Evolutionary conservation across 805 yeast genomes (phyloP), one percentile per base, ranked within the genome.

Genomic region (Candida broadrunensis): DNA sequence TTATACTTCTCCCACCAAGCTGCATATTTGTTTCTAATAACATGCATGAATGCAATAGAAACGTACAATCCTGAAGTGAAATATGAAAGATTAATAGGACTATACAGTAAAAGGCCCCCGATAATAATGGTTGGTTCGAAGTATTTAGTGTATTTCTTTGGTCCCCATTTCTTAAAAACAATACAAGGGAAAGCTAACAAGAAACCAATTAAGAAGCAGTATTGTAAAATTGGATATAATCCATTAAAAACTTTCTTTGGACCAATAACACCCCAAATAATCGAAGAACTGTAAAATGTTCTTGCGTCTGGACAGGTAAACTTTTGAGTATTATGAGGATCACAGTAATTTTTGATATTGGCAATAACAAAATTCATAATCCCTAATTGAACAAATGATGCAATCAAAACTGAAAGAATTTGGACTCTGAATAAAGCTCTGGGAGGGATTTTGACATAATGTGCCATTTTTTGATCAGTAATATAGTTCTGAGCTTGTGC

Each of bases 1-100:
- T 80, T 80, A 58, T 83, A 82, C 57, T 80, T 81, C 26, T 80
- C 77, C 88, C 83, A 82, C 83, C 83, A 72, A 19, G 68, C 56
- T 38, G 65, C 52, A 56, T 70, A 72, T 46, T 61, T 58, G 37
- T 64, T 60, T 50, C 72, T 70, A 50, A 78, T 56, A 50, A 65
- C 71, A 58, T 65, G 74, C 56, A 77, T 78, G 58, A 81, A 81
- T 3, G 66, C 38, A 42, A 65, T 65, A 2, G 83, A 81, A 21
- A 73, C 35, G 48, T 65, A 65, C 50, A 83, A 70, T 41, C 85
- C 78, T 11, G 79, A 77, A 1, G 85, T 84, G 29, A 55, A 56
- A 48, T 62, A 63, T 45, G 63, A 50, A 39, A 75, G 50, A 48
- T 73, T 73, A 48, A 72, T 74, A 17, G 80, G 79, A 41, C 63